Conservation (phyloP, 768 basidiomycete genomes). For the Porphyrellus cyaneotinctus region DNA sequence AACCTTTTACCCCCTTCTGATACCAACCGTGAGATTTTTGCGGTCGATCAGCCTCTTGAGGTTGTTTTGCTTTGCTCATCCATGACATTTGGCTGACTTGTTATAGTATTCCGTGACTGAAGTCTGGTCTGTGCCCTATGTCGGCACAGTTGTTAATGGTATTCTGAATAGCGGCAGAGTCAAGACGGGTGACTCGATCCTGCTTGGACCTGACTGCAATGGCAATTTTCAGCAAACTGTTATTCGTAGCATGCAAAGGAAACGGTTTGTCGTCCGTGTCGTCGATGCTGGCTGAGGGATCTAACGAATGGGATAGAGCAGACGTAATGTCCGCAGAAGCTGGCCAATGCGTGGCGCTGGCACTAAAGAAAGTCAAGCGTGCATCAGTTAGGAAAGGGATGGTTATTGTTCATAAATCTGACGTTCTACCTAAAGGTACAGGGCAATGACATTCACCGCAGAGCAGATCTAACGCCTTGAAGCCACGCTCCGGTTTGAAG, state of each 20-base stretch:
- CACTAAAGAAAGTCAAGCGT: slow-evolving; percentile 83
- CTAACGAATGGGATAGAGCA: slow-evolving; percentile 45
- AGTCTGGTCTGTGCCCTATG: slow-evolving; percentile 84
- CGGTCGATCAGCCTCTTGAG: slow-evolving; percentile 75
- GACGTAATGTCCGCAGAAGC: slow-evolving; percentile 84
- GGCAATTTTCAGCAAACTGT: slow-evolving; percentile 79
- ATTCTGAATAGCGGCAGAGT: slow-evolving; percentile 73
- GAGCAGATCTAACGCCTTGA: not conserved
- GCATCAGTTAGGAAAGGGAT: slow-evolving; percentile 88
- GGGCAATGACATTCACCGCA: not conserved
- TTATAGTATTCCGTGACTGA: slow-evolving; percentile 78
- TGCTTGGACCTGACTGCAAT: slow-evolving; percentile 90
- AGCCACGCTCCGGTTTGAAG: slow-evolving; percentile 87
- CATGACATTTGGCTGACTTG: slow-evolving; percentile 9
- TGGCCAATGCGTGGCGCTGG: slow-evolving; percentile 92
- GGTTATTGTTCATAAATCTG: slow-evolving; percentile 83
- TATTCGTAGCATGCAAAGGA: slow-evolving; percentile 92
- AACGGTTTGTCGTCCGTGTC: slow-evolving; percentile 50
- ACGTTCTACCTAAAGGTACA: slow-evolving; percentile 71
- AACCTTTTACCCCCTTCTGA: slow-evolving; percentile 90
- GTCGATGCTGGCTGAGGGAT: not conserved
- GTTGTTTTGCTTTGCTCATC: slow-evolving; percentile 33
- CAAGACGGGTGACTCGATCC: slow-evolving; percentile 75
- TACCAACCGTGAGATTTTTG: slow-evolving; percentile 76
- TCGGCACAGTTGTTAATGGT: slow-evolving; percentile 81